phyloP scores from a whole-genome alignment of 1,284 basidiomycete species.

The Trametes pubescens region DNA sequence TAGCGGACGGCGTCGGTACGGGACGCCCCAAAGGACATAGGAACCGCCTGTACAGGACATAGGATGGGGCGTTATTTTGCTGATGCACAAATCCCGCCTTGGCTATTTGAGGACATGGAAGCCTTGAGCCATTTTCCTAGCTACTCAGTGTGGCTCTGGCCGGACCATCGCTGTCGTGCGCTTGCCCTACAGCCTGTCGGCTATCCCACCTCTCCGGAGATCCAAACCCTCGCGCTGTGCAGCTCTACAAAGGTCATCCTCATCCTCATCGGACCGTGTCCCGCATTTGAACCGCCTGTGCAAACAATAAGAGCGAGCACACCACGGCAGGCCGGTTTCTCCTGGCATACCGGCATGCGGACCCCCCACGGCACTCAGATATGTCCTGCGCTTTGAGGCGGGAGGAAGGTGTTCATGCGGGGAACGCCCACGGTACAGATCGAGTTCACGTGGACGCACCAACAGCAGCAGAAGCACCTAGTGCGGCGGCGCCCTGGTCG shows the following conservation, averaged over 20 bases:
- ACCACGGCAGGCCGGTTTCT: neutral
- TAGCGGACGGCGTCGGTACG: too few species aligned
- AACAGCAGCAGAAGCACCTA: neutral
- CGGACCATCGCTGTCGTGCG: neutral
- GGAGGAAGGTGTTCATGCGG: neutral
- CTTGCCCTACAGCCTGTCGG: constrained; percentile 2
- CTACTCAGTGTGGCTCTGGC: constrained; percentile 3
- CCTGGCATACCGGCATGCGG: neutral
- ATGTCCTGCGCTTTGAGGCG: neutral
- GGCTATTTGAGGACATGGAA: constrained; percentile 5
- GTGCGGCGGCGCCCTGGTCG: neutral
- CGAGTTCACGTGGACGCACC: constrained; percentile 5
- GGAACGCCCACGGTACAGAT: neutral
- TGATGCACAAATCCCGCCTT: neutral
- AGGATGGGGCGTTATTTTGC: too few species aligned
- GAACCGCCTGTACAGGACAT: too few species aligned
- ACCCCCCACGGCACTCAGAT: neutral
- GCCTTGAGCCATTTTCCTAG: neutral
- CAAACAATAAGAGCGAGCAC: neutral
- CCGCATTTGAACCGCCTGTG: neutral
- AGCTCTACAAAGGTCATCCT: neutral
- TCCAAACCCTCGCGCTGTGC: constrained; percentile 9
- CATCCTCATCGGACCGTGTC: constrained; percentile 6
- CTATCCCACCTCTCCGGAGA: neutral
- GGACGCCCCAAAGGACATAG: too few species aligned